Conservation (phyloP, 225 moss, liverwort and hornwort genomes). For the Pseudoscleropodium purum region DNA sequence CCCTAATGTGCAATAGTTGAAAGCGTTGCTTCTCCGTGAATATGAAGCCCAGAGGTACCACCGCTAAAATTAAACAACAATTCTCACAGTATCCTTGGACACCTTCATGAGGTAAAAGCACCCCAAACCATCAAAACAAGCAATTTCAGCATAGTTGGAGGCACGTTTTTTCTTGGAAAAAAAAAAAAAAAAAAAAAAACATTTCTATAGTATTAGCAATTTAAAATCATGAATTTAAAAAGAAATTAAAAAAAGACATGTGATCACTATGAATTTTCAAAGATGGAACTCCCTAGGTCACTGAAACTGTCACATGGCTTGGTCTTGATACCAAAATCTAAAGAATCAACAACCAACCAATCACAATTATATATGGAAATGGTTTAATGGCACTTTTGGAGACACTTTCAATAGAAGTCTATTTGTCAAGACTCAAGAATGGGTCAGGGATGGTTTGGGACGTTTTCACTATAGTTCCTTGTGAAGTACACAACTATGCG, state of each 20-base stretch:
- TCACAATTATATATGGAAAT: fast-evolving
- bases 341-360: background rate
- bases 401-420: background rate
- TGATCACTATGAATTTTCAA: background rate
- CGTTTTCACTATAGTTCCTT: background rate
- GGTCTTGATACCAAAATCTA: background rate
- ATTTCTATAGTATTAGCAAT: background rate
- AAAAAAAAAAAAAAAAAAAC: background rate
- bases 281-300: background rate
- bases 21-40: background rate
- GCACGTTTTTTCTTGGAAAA: too few relatives aligned
- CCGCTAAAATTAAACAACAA: background rate
- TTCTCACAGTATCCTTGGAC: background rate
- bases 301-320: background rate
- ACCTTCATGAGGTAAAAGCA: background rate
- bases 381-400: background rate
- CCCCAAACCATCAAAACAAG: fast-evolving
- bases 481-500: fast-evolving
- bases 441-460: fast-evolving
- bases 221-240: background rate
- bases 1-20: too few relatives aligned
- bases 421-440: background rate
- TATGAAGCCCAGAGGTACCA: background rate
- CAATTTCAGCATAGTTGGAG: background rate
- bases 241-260: too few relatives aligned